Conservation (phyloP, 345 rosid genomes). For the Diplotaxis tenuifolia region DNA sequence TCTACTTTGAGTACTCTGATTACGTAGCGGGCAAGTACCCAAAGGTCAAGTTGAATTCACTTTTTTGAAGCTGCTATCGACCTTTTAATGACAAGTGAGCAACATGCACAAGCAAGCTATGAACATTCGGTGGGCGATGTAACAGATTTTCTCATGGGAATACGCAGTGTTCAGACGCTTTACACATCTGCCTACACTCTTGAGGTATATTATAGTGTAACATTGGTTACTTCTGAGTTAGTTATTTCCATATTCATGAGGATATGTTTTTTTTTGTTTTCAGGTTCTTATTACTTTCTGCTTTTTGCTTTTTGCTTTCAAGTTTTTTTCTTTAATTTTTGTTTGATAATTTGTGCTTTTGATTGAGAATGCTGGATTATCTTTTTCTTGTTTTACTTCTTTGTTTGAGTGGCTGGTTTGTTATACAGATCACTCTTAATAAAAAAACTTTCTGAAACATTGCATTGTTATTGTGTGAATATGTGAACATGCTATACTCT, state of each 20-base stretch:
- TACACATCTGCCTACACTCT: conserved; percentile 7
- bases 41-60: background rate
- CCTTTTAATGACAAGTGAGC: background rate
- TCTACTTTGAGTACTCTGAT: conserved; percentile 17
- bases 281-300: too few relatives aligned
- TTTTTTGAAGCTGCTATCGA: background rate
- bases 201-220: too few relatives aligned
- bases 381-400: background rate
- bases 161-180: conserved; percentile 14
- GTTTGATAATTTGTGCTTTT: conserved; percentile 4
- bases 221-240: too few relatives aligned
- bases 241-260: too few relatives aligned
- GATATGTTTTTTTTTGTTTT: too few relatives aligned
- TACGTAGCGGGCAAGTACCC: conserved; percentile 3
- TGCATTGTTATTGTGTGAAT: background rate
- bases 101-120: background rate
- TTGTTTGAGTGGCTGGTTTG: background rate
- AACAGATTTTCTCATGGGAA: conserved; percentile 4
- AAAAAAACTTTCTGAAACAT: conserved; percentile 8
- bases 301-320: background rate
- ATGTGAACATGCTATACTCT: too few relatives aligned
- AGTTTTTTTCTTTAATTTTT: background rate
- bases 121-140: background rate
- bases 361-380: background rate
- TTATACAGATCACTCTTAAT: background rate